These are phyloP conservation scores for Panus rudis DNA, from an alignment of 768 basidiomycete genomes.

Conservation along the genomic window DNA sequence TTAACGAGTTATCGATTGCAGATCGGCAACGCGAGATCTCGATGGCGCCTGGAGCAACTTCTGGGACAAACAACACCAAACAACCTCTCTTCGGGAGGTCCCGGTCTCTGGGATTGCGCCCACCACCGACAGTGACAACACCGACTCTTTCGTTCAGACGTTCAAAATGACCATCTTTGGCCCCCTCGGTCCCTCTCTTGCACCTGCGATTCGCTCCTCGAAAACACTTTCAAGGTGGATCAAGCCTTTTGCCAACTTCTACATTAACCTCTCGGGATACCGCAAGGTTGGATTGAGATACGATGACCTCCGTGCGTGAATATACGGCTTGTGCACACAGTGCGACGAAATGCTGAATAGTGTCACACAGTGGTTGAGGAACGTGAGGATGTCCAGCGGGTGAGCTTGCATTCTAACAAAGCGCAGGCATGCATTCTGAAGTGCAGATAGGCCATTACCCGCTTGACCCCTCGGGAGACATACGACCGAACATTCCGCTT, in stretches of 20 bases:
- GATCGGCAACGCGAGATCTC: slow-evolving; percentile 2
- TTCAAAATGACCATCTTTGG: slow-evolving; percentile 39
- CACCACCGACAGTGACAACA: slow-evolving; percentile 1
- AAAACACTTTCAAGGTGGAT: slow-evolving; percentile 60
- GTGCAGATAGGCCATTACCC: slow-evolving; percentile 79
- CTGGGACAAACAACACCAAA: slow-evolving; percentile 5
- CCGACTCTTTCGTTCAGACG: slow-evolving; percentile 7
- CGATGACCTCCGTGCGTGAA: slow-evolving; percentile 92
- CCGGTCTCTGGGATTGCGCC: slow-evolving; percentile 14
- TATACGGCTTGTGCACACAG: slow-evolving; percentile 17
- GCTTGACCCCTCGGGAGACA: slow-evolving; percentile 69
- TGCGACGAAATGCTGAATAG: slow-evolving; percentile 6
- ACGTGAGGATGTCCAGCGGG: slow-evolving; percentile 69
- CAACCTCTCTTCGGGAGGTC: slow-evolving; percentile 15
- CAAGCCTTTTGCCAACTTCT: slow-evolving; percentile 77
- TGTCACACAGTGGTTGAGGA: slow-evolving; percentile 63
- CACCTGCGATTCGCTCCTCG: slow-evolving; percentile 65
- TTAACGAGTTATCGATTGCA: slow-evolving; percentile 18
- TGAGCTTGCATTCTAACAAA: no score
- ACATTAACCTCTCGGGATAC: slow-evolving; percentile 76
- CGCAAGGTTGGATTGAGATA: slow-evolving; percentile 85
- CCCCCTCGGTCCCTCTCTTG: slow-evolving; percentile 68
- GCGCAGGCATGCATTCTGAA: no score
- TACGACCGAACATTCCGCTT: slow-evolving; percentile 92
- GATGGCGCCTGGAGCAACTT: background rate